phyloP scores from a whole-genome alignment of 2,329 filamentous ascomycete genomes.

The Aciculosporium take region DNA sequence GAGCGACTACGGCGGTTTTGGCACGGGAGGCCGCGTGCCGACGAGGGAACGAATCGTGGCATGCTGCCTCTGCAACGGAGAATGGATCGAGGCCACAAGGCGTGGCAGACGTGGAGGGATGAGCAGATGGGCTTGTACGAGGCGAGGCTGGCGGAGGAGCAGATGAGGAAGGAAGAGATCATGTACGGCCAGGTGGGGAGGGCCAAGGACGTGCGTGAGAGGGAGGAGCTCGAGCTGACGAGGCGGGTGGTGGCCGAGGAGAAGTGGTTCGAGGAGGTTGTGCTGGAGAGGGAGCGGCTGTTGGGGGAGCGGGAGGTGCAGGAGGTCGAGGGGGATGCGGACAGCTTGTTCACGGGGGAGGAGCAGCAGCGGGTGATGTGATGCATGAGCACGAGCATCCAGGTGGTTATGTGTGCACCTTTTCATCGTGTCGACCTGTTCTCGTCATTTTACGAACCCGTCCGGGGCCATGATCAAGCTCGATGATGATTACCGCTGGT shows the following conservation, averaged over 20 bases:
- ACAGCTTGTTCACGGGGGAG: conserved; percentile 17
- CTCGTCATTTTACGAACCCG: too few species aligned
- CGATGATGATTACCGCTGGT: too few species aligned
- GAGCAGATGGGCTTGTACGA: conserved; percentile 25
- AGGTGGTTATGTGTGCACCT: too few species aligned
- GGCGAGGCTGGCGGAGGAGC: conserved; percentile 24
- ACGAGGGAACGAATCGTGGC: conserved; percentile 17
- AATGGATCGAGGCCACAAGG: conserved; percentile 27
- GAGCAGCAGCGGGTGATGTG: neutral
- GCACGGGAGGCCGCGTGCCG: conserved; percentile 19
- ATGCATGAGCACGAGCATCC: neutral
- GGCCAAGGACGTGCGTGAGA: conserved; percentile 15
- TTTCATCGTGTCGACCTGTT: too few species aligned
- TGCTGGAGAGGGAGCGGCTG: conserved; percentile 28
- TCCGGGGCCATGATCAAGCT: too few species aligned
- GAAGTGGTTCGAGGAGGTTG: conserved; percentile 31
- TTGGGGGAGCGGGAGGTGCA: conserved; percentile 26
- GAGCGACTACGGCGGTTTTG: conserved; percentile 25
- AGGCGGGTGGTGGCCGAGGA: conserved; percentile 27
- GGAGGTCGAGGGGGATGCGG: conserved; percentile 28
- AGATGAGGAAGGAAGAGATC: conserved; percentile 25
- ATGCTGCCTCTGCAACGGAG: conserved; percentile 21
- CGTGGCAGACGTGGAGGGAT: conserved; percentile 27
- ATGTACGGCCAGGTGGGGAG: conserved; percentile 24
- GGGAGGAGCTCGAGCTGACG: conserved; percentile 18